These are phyloP conservation scores for Carex scoparia DNA, from an alignment of 176 grass and related monocot genomes.

Conservation along the genomic window DNA sequence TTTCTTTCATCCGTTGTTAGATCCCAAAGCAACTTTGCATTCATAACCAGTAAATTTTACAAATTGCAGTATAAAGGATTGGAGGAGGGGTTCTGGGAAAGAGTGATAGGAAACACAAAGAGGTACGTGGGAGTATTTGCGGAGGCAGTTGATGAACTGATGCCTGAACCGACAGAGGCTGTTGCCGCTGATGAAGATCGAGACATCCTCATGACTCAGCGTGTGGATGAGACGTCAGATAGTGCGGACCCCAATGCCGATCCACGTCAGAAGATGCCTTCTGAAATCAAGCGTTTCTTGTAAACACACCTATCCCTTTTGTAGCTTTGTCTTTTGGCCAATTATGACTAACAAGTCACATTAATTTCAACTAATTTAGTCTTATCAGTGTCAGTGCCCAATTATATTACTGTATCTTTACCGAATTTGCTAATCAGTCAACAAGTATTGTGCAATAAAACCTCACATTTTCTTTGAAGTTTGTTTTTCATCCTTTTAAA, in stretches of 20 bases:
- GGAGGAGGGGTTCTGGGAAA: constrained; percentile 81
- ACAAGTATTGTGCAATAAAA: neutral
- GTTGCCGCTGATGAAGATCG: constrained; percentile 70
- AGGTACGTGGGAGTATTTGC: constrained; percentile 76
- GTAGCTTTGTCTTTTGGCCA: neutral
- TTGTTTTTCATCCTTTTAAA: neutral
- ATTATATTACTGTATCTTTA: neutral
- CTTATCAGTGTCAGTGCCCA: neutral
- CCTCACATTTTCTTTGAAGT: neutral
- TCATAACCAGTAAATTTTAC: neutral
- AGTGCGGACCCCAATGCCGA: constrained; percentile 37
- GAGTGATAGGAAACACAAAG: constrained; percentile 71
- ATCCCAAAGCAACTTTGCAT: neutral
- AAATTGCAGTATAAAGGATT: constrained; percentile 63
- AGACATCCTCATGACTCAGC: constrained; percentile 96
- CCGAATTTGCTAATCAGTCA: neutral
- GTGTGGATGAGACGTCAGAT: constrained; percentile 70
- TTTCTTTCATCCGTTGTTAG: neutral
- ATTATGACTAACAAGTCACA: neutral
- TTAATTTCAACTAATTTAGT: neutral
- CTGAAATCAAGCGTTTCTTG: constrained; percentile 97
- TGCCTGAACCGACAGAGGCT: constrained; percentile 94
- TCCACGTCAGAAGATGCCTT: constrained; percentile 81
- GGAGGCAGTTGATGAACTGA: constrained; percentile 79
- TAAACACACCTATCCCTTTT: constrained; percentile 30